phyloP scores from a whole-genome alignment of 768 basidiomycete species.

The Aureoboletus auriporus region DNA sequence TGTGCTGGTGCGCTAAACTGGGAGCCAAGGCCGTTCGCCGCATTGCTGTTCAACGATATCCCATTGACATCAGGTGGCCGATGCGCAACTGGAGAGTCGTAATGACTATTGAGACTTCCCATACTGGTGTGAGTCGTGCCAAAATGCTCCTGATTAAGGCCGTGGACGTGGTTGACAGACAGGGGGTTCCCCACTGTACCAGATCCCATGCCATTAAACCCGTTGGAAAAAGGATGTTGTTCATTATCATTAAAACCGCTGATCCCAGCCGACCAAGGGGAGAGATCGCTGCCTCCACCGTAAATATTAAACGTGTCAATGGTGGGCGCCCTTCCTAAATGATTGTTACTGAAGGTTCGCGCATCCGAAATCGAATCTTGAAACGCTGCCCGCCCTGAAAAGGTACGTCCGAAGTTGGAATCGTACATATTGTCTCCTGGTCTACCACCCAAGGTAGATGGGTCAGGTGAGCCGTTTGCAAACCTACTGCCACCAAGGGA shows the following conservation, averaged over 20 bases:
- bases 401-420: slow-evolving; percentile 32
- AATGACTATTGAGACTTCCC: slow-evolving; percentile 18
- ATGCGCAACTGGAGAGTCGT: slow-evolving; percentile 21
- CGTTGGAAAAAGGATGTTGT: slow-evolving; percentile 21
- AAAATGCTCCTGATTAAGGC: slow-evolving; percentile 25
- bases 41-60: slow-evolving; percentile 13
- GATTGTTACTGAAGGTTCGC: slow-evolving; percentile 32
- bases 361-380: slow-evolving; percentile 40
- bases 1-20: slow-evolving; percentile 17
- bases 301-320: slow-evolving; percentile 40
- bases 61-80: slow-evolving; percentile 25
- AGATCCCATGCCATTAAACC: slow-evolving; percentile 20
- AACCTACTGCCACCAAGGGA: slow-evolving; percentile 64
- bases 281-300: slow-evolving; percentile 25
- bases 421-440: slow-evolving; percentile 39
- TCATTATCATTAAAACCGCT: slow-evolving; percentile 18
- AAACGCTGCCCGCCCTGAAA: slow-evolving; percentile 35
- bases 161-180: slow-evolving; percentile 19
- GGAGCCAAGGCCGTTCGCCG: slow-evolving; percentile 17
- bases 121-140: slow-evolving; percentile 18
- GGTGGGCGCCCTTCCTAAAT: slow-evolving; percentile 29
- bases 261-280: slow-evolving; percentile 33
- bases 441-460: slow-evolving; percentile 50
- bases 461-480: slow-evolving; percentile 66
- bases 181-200: slow-evolving; percentile 14